A percentile compares a stretch with the other conserved stretches of the same genome.
These are phyloP conservation scores for Moesziomyces sp. DNA, from an alignment of 1,284 basidiomycete genomes.

Conservation along the genomic window DNA sequence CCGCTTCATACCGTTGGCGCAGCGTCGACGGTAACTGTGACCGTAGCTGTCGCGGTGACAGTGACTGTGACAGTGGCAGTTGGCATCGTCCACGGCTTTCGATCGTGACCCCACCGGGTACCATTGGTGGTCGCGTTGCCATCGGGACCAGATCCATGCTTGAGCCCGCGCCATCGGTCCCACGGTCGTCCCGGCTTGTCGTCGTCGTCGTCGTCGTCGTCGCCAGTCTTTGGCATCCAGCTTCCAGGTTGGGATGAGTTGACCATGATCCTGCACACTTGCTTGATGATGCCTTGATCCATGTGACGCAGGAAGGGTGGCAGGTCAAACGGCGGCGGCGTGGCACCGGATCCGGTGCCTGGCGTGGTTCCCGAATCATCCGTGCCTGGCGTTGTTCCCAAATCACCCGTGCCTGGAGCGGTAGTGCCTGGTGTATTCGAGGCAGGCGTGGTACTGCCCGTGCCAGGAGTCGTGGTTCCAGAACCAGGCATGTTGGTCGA, in stretches of 20 bases:
- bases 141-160: too few species aligned
- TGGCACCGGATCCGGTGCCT: not conserved
- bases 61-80: not conserved
- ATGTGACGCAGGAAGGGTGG: constrained; percentile 7
- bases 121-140: not conserved
- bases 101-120: not conserved
- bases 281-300: not conserved
- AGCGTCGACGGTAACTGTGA: not conserved
- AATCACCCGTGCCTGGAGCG: too few species aligned
- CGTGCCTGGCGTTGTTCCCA: too few species aligned
- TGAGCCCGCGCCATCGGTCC: not conserved
- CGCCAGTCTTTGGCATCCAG: not conserved
- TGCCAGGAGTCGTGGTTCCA: not conserved
- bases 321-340: not conserved
- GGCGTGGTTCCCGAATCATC: not conserved
- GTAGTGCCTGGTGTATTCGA: not conserved
- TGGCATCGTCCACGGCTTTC: not conserved
- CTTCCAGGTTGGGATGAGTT: not conserved
- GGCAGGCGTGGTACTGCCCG: too few species aligned
- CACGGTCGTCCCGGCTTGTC: not conserved
- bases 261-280: not conserved
- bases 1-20: not conserved
- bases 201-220: not conserved
- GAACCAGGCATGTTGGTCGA: not conserved
- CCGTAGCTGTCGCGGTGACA: not conserved